Evolutionary conservation across 1,284 basidiomycete genomes (phyloP), one percentile per base, ranked within the genome.

Genomic region (Thelephora terrestris): DNA sequence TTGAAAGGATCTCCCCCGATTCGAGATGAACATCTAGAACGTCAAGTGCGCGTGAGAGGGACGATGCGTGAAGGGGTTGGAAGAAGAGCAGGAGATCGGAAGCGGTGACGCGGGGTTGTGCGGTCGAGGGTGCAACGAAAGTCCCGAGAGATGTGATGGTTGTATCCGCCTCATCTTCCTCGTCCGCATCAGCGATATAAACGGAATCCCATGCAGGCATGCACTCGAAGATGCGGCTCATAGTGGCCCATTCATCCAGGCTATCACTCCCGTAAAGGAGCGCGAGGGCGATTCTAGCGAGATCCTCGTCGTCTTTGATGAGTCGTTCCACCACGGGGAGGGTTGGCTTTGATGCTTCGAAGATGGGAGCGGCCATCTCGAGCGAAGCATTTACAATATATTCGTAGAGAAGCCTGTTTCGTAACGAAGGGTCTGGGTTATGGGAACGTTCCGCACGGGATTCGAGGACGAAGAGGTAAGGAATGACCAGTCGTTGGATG

Each of bases 1-100:
- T 75, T 3, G 88, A 76, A 18, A 97, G 70, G 43, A 91, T 89
- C 66, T 96, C 93, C 14, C 90, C 92, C 1, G 86, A 85, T 61
- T 93, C 89, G n/a, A 97, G 75, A 63, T 96, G 92, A 1, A 94
- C 78, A 64, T 97, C 93, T 43, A 96, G 75, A 44, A 92, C 79
- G 61, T 97, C 93, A 29, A 97, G 75, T 6, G 85, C 81, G 44
- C 79, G 76, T 0, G 91, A 92, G 4, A 96, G 70, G 0, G 86
- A 81, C 4, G 77, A 66, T 18, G 81, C 67, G 1, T 82, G 79
- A 12, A 95, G 71, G 16, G 89, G 84, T 50, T 77, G 74, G 70
- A 91, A 91, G 69, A 92, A 91, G n/a, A 83, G 55, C 53, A 86
- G 69, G 6, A 95, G 70, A 53, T 93, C 88, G n/a, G 75, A 68